Evolutionary conservation across 805 yeast genomes (phyloP).

Genomic region (Cyberlindnera japonica): DNA sequence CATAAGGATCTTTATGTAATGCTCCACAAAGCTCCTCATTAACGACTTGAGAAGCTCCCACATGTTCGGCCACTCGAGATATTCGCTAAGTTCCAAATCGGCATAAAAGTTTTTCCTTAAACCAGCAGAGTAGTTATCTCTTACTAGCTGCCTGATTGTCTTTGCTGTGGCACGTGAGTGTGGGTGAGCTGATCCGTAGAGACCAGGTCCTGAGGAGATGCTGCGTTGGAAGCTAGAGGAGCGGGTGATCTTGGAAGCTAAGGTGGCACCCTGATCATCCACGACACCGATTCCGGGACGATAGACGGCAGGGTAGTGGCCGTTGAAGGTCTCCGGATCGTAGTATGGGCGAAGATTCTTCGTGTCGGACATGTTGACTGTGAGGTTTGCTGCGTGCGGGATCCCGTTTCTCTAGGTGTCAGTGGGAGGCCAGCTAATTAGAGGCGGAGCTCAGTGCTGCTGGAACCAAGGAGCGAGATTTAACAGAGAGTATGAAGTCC

Average conservation of each 20-base stretch:
- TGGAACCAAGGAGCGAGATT: too few species aligned
- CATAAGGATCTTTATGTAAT: slow-evolving; percentile 63
- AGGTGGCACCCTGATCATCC: slow-evolving; percentile 39
- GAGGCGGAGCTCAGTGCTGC: too few species aligned
- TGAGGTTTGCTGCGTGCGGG: neutral
- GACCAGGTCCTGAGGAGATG: slow-evolving; percentile 11
- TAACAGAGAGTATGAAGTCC: too few species aligned
- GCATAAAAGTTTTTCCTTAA: slow-evolving; percentile 28
- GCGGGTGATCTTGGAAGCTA: slow-evolving; percentile 37
- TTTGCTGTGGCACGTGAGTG: slow-evolving; percentile 10
- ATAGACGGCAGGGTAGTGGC: slow-evolving; percentile 57
- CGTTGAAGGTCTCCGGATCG: slow-evolving; percentile 62
- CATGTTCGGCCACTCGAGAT: slow-evolving; percentile 56
- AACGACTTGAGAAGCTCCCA: slow-evolving; percentile 55
- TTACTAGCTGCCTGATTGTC: slow-evolving; percentile 21
- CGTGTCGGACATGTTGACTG: slow-evolving; percentile 7
- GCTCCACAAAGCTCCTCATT: slow-evolving; percentile 56
- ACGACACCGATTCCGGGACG: slow-evolving; percentile 61
- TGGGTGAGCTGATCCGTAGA: slow-evolving; percentile 5
- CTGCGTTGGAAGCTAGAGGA: slow-evolving; percentile 19
- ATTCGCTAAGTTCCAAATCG: slow-evolving; percentile 64
- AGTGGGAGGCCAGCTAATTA: neutral
- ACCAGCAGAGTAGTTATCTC: slow-evolving; percentile 23
- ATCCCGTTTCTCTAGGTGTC: too few species aligned
- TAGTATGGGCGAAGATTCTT: slow-evolving; percentile 57